Conservation (phyloP, 768 basidiomycete genomes). For the Dentipellis sp. region DNA sequence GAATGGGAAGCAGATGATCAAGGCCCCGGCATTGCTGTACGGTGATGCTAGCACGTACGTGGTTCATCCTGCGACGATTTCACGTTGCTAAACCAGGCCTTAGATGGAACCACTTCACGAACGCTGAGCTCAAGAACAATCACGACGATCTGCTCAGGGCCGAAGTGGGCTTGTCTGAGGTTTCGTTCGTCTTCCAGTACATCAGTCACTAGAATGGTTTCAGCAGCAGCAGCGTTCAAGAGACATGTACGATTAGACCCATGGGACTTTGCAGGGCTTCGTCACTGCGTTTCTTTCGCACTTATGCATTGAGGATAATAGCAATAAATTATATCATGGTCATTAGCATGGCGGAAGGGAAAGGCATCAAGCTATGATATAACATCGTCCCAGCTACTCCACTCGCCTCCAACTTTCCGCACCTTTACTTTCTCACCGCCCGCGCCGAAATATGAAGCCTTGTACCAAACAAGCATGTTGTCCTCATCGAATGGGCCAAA, state of each 20-base stretch:
- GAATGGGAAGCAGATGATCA: constrained; percentile 75
- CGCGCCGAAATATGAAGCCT: constrained; percentile 73
- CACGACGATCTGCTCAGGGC: constrained; percentile 94
- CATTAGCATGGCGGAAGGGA: neutral
- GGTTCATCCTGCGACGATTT: neutral
- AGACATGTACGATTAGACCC: too few species aligned
- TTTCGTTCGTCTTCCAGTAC: constrained; percentile 96
- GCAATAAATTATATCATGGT: constrained; percentile 1
- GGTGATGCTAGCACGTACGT: constrained; percentile 97
- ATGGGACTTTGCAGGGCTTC: too few species aligned
- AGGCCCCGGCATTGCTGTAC: constrained; percentile 81
- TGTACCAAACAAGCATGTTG: constrained; percentile 74
- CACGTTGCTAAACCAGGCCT: neutral
- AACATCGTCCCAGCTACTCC: constrained; percentile 60
- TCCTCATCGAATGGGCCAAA: constrained; percentile 80
- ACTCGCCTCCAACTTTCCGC: constrained; percentile 56
- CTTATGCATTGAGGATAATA: constrained; percentile 3
- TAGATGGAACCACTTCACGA: constrained; percentile 98
- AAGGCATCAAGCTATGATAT: neutral
- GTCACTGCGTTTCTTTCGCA: neutral
- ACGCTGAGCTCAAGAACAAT: constrained; percentile 76
- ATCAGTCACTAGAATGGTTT: constrained; percentile 59
- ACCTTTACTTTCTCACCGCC: constrained; percentile 73
- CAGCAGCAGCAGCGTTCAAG: neutral
- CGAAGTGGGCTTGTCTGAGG: constrained; percentile 73